Evolutionary conservation across 768 basidiomycete genomes (phyloP), one percentile per base, ranked within the genome.

Genomic region (Trichaptum fuscoviolaceum): DNA sequence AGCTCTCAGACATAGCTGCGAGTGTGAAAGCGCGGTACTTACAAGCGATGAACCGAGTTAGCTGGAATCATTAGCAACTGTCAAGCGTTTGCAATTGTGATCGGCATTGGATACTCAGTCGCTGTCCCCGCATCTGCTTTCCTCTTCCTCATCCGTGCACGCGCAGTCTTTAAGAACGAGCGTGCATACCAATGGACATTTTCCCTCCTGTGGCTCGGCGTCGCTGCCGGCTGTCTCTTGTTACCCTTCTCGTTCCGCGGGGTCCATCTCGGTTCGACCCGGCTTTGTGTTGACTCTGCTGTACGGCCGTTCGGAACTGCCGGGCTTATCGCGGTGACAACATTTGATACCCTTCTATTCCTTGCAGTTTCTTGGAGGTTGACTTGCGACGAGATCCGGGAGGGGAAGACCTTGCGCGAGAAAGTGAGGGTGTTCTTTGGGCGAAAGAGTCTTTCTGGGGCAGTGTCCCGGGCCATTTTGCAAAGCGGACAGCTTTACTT

Each of bases 321-420:
- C 1, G 70, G 71, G 0, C 65, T 71, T 0, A 71, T 79, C 35
- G 69, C 71, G 0, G 70, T 73, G 0, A 64, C 75, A 0, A 58
- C 73, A 62, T 73, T 74, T 62, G 77, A 77, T 63, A 75, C 77
- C 1, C 72, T 75, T n/a, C 73, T 80, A 17, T 79, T 78, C 68
- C 42, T 80, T 5, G 77, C 74, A 6, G 77, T 80, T 25, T 77
- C 77, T 0, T 77, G 67, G 71, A 70, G 66, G 5, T 67, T 79
- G 6, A 71, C 76, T 0, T 68, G 71, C 17, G 68, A 52, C 42
- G 42, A 52, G 12, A 52, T 52, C 10, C 42, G 20, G 42, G 20
- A 52, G 20, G 42, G 42, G 42, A 52, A 20, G 12, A 52, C 42
- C 15, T 52, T 52, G 42, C 12, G 15, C 15, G 42, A 12, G 42